Percentiles rank a stretch among this genome's conserved stretches.
These are phyloP conservation scores for Neopestalotiopsis sp. DNA, from an alignment of 2,329 filamentous ascomycete species.

Conservation along the genomic window DNA sequence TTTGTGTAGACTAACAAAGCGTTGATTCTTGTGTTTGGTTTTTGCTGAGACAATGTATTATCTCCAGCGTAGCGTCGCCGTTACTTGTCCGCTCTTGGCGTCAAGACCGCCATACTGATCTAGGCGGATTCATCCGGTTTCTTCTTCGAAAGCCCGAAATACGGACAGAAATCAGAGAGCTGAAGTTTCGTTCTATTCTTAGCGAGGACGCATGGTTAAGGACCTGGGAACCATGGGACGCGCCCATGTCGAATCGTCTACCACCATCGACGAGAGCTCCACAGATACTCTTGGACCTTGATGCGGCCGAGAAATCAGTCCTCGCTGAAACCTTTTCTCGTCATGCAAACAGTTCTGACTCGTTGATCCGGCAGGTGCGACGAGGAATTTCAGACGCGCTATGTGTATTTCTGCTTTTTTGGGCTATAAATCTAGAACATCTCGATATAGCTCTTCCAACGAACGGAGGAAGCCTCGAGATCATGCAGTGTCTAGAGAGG, in stretches of 20 bases:
- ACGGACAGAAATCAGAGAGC: slow-evolving; percentile 2
- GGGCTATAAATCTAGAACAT: slow-evolving; percentile 4
- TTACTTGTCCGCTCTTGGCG: slow-evolving; percentile 8
- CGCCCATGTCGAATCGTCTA: not conserved
- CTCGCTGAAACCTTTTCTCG: not conserved
- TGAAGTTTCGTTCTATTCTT: slow-evolving; percentile 4
- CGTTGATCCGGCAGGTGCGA: not conserved
- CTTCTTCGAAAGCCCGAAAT: slow-evolving; percentile 6
- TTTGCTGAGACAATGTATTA: not conserved
- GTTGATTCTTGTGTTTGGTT: not conserved
- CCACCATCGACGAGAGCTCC: not conserved
- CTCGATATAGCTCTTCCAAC: not conserved
- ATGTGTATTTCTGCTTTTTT: not conserved
- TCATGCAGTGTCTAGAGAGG: not conserved
- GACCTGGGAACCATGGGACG: not conserved
- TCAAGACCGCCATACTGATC: not conserved
- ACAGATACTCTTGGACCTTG: not conserved
- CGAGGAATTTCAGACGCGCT: not conserved
- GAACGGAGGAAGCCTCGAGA: not conserved
- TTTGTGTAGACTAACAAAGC: not conserved
- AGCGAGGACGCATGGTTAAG: slow-evolving; percentile 2
- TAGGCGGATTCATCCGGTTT: not conserved
- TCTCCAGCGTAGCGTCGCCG: not conserved
- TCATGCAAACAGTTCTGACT: not conserved
- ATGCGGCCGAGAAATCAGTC: not conserved